Evolutionary conservation across 345 rosid genomes (phyloP).

Genomic region (Heritiera littoralis): DNA sequence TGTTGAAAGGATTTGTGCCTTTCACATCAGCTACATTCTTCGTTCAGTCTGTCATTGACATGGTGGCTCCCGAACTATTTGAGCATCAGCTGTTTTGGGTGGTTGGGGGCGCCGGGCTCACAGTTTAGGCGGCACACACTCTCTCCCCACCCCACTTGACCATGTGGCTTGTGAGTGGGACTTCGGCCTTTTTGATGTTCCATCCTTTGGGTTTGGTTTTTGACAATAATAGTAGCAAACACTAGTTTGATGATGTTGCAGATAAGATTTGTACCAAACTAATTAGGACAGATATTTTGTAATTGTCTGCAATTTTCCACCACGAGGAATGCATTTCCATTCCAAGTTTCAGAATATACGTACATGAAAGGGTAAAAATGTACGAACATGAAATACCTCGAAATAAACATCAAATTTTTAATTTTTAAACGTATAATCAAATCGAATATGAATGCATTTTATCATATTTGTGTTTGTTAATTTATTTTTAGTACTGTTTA

Average conservation of each 20-base stretch:
- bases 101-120: neutral
- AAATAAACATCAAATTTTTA: too few relatives aligned
- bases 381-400: too few relatives aligned
- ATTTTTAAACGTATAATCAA: too few relatives aligned
- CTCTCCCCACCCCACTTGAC: neutral
- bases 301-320: neutral
- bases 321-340: too few relatives aligned
- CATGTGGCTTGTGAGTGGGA: neutral
- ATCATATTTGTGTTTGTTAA: too few relatives aligned
- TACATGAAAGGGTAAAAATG: too few relatives aligned
- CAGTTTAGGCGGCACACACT: neutral
- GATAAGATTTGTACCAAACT: neutral
- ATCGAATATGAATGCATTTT: too few relatives aligned
- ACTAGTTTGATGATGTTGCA: too few relatives aligned
- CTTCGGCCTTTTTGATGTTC: slow-evolving; percentile 7
- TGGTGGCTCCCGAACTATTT: slow-evolving; percentile 18
- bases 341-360: neutral
- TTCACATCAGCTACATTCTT: slow-evolving; percentile 14
- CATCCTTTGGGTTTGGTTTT: neutral
- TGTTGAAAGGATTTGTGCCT: neutral
- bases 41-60: neutral
- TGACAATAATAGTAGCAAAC: neutral
- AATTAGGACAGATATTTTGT: neutral
- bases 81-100: slow-evolving; percentile 18
- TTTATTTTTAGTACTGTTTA: too few relatives aligned